Evolutionary conservation across 306 rosid species (phyloP).

Genomic region (Begonia loranthoides): DNA sequence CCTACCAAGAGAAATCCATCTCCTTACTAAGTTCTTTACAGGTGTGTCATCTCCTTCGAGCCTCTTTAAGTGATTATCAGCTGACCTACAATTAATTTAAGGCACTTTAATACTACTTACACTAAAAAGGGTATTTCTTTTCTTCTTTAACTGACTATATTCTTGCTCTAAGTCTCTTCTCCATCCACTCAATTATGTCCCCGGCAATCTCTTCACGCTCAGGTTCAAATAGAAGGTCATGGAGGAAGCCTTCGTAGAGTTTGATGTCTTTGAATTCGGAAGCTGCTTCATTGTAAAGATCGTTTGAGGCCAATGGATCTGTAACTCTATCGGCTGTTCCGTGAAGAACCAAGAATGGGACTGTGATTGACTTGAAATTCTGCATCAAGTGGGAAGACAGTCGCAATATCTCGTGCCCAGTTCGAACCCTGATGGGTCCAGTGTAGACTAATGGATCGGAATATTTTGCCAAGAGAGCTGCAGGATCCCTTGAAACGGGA

Average conservation of each 20-base stretch:
- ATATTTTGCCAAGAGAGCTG: slow-evolving; percentile 77
- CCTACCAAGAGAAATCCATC: no score
- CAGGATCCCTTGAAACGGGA: slow-evolving; percentile 96
- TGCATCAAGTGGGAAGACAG: slow-evolving; percentile 56
- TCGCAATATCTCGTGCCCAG: slow-evolving; percentile 87
- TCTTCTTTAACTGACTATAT: no score
- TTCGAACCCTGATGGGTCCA: slow-evolving; percentile 91
- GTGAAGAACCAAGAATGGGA: slow-evolving; percentile 93
- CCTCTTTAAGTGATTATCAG: no score
- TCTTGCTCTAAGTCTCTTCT: slow-evolving; percentile 29
- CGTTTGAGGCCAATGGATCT: slow-evolving; percentile 83
- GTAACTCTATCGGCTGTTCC: slow-evolving; percentile 97
- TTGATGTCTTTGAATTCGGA: slow-evolving; percentile 72
- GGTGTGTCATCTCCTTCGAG: no score
- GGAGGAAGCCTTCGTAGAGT: slow-evolving; percentile 89
- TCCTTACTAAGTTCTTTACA: no score
- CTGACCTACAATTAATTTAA: no score
- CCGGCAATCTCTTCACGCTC: slow-evolving; percentile 69
- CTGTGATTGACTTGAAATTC: slow-evolving; percentile 58
- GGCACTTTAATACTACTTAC: no score
- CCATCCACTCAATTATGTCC: slow-evolving; percentile 92
- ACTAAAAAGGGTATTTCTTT: no score
- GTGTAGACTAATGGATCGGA: slow-evolving; percentile 96
- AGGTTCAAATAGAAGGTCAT: slow-evolving; percentile 89
- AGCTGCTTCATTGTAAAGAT: slow-evolving; percentile 67